Conservation (phyloP, 139 green algal species). For the Chlamydomonas urium region DNA sequence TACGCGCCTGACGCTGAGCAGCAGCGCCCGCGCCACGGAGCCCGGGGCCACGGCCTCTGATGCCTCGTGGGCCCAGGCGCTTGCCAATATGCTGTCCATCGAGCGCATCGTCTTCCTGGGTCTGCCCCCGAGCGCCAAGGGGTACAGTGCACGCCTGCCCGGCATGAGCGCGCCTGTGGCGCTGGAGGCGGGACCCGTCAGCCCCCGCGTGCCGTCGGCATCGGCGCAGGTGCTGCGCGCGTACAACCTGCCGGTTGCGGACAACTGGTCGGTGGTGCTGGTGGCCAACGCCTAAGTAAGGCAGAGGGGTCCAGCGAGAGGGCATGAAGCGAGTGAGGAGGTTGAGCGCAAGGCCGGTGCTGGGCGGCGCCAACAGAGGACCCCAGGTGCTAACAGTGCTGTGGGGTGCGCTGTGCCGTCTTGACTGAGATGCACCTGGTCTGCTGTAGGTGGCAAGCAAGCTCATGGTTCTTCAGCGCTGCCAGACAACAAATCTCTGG, state of each 20-base stretch:
- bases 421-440: neutral
- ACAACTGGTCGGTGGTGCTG: constrained; percentile 10
- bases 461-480: no score
- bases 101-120: constrained; percentile 57
- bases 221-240: neutral
- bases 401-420: neutral
- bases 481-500: no score
- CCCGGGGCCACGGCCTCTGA: constrained; percentile 8
- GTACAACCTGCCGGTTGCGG: neutral
- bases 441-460: neutral
- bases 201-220: neutral
- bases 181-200: constrained; percentile 4
- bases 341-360: neutral
- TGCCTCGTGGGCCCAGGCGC: neutral
- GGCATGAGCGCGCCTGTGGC: neutral
- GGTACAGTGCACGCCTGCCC: constrained; percentile 7
- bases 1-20: constrained; percentile 18
- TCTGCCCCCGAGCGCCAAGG: constrained; percentile 12
- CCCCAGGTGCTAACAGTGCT: neutral
- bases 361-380: neutral
- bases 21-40: constrained; percentile 5
- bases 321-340: neutral
- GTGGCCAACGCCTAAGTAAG: no score
- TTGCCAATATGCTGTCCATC: constrained; percentile 24
- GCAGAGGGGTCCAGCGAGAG: no score